A percentile compares a stretch with the other conserved stretches of the same genome.
phyloP scores from a whole-genome alignment of 257 asterid genomes.

The Dorcoceras hygrometricum region DNA sequence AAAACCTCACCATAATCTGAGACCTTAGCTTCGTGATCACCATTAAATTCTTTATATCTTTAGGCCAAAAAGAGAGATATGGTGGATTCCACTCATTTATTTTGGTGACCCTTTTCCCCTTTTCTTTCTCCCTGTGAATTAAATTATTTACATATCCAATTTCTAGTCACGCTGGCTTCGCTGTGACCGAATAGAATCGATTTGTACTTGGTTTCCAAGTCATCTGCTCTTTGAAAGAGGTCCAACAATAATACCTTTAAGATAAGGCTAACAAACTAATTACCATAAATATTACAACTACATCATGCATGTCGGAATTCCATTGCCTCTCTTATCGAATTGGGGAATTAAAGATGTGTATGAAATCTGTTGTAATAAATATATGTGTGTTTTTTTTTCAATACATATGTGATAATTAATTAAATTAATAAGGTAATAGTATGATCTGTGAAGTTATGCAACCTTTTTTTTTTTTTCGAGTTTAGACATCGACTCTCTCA shows the following conservation, averaged over 20 bases:
- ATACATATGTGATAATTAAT: too few species aligned
- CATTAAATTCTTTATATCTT: neutral
- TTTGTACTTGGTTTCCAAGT: neutral
- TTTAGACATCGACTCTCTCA: too few species aligned
- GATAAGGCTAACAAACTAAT: neutral
- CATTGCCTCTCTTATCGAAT: neutral
- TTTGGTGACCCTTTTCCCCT: neutral
- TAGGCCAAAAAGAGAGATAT: neutral
- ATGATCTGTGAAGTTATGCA: too few species aligned
- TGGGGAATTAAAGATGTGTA: too few species aligned
- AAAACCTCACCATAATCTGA: too few species aligned
- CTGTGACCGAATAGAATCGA: neutral
- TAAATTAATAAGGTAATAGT: too few species aligned
- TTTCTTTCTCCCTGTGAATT: too few species aligned
- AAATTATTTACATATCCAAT: too few species aligned
- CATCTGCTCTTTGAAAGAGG: neutral
- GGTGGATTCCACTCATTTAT: neutral
- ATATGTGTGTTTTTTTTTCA: too few species aligned
- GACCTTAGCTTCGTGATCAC: too few species aligned
- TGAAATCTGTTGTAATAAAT: too few species aligned
- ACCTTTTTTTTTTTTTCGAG: too few species aligned
- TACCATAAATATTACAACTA: neutral
- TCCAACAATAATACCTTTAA: neutral
- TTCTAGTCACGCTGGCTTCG: neutral
- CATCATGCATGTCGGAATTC: neutral